These are phyloP conservation scores for Magnusiomyces fungicola DNA, from an alignment of 1,139 yeast genomes.

Conservation along the genomic window DNA sequence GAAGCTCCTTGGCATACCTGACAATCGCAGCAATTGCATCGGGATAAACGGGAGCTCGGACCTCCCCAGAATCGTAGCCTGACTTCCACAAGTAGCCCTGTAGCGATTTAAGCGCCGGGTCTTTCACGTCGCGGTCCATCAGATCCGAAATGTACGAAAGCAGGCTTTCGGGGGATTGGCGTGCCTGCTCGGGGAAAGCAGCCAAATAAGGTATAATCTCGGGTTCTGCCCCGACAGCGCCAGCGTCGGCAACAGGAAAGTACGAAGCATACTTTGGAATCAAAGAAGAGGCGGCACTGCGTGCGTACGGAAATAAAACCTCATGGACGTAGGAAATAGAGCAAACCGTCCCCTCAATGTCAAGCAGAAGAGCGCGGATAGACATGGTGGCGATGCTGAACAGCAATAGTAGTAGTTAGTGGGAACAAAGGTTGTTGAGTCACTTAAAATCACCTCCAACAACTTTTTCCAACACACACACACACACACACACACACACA, in stretches of 20 bases:
- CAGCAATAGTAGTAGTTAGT: no score
- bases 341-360: constrained; percentile 89
- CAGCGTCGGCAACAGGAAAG: constrained; percentile 9
- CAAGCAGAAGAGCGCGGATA: constrained; percentile 53
- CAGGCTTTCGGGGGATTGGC: constrained; percentile 29
- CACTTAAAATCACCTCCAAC: no score
- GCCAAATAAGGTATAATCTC: constrained; percentile 29
- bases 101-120: constrained; percentile 63
- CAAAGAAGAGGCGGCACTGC: constrained; percentile 21
- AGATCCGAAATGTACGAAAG: constrained; percentile 45
- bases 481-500: no score
- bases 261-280: constrained; percentile 11
- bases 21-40: constrained; percentile 63
- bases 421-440: no score
- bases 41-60: constrained; percentile 65
- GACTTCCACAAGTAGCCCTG: constrained; percentile 80
- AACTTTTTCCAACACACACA: no score
- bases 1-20: constrained; percentile 26
- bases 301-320: constrained; percentile 42
- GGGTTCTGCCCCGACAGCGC: constrained; percentile 1
- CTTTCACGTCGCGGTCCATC: constrained; percentile 66
- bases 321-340: constrained; percentile 85
- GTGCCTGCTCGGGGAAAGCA: constrained; percentile 40
- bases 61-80: constrained; percentile 69
- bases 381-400: no score